phyloP scores from a whole-genome alignment of 2,329 filamentous ascomycete genomes.

The Tolypocladium sp. region DNA sequence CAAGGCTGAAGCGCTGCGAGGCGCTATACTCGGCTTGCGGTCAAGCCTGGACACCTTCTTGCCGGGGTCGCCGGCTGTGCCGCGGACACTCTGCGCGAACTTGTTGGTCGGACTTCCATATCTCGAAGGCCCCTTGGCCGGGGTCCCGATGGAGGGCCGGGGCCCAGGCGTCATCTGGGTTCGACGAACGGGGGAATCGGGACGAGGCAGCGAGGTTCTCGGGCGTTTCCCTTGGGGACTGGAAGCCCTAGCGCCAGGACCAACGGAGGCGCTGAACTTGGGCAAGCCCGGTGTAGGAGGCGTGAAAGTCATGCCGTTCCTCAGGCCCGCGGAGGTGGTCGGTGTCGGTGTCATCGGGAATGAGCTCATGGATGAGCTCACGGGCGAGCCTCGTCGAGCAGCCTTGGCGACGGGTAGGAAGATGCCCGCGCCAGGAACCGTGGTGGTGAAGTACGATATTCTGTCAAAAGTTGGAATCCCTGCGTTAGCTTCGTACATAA shows the following conservation, averaged over 20 bases:
- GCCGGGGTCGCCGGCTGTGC: constrained; percentile 50
- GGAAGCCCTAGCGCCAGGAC: constrained; percentile 56
- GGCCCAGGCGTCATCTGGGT: constrained; percentile 53
- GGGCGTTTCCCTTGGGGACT: constrained; percentile 65
- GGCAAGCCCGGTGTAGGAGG: constrained; percentile 57
- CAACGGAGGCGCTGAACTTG: constrained; percentile 84
- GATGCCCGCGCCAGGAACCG: constrained; percentile 74
- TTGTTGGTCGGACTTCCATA: constrained; percentile 40
- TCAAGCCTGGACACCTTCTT: constrained; percentile 42
- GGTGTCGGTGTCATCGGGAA: constrained; percentile 61
- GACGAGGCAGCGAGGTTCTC: constrained; percentile 72
- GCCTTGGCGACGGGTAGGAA: constrained; percentile 85
- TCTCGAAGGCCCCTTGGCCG: constrained; percentile 18
- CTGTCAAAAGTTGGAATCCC: constrained; percentile 24
- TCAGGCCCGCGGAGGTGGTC: constrained; percentile 46
- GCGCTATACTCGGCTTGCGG: constrained; percentile 41
- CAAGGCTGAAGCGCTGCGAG: constrained; percentile 51
- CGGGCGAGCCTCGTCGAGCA: constrained; percentile 51
- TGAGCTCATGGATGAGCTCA: constrained; percentile 39
- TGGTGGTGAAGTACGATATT: constrained; percentile 72
- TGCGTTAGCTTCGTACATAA: neutral
- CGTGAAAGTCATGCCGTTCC: constrained; percentile 46
- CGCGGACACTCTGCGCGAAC: constrained; percentile 56
- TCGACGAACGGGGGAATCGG: constrained; percentile 75
- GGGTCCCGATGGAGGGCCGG: constrained; percentile 46